These are phyloP conservation scores for Dimargaris cristalligena DNA, from an alignment of 192 early-diverging fungal genomes.

Conservation along the genomic window DNA sequence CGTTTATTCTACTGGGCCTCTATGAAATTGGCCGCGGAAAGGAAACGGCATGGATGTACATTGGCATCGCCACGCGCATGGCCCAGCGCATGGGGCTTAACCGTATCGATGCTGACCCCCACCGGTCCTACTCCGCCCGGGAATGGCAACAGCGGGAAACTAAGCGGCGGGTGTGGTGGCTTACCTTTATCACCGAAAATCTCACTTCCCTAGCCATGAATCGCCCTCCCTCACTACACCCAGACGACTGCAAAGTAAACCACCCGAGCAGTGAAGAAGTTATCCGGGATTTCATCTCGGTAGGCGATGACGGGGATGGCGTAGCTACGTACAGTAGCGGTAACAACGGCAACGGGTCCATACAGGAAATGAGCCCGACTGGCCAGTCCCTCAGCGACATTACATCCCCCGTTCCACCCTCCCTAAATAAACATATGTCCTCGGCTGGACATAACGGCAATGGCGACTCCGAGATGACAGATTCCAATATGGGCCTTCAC, in stretches of 20 bases:
- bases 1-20: conserved; percentile 4
- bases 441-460: not conserved
- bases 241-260: conserved; percentile 10
- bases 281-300: not conserved
- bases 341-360: too few relatives aligned
- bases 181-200: conserved; percentile 9
- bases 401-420: too few relatives aligned
- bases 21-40: conserved; percentile 8
- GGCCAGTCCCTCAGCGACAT: not conserved
- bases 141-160: conserved; percentile 8
- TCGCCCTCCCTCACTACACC: conserved; percentile 9
- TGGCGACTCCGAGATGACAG: not conserved
- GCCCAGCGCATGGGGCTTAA: conserved; percentile 9
- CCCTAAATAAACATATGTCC: too few relatives aligned
- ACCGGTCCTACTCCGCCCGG: not conserved
- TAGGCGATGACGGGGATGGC: too few relatives aligned
- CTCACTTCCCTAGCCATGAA: conserved; percentile 5
- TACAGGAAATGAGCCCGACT: not conserved
- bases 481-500: not conserved
- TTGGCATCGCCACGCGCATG: conserved; percentile 10
- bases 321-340: too few relatives aligned
- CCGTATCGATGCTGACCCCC: conserved; percentile 3
- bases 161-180: conserved; percentile 5
- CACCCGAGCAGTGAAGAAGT: not conserved
- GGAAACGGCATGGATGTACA: conserved; percentile 12